A percentile compares a stretch with the other conserved stretches of the same genome.
phyloP scores from a whole-genome alignment of 2,329 filamentous ascomycete genomes.

The Alternaria sp. region DNA sequence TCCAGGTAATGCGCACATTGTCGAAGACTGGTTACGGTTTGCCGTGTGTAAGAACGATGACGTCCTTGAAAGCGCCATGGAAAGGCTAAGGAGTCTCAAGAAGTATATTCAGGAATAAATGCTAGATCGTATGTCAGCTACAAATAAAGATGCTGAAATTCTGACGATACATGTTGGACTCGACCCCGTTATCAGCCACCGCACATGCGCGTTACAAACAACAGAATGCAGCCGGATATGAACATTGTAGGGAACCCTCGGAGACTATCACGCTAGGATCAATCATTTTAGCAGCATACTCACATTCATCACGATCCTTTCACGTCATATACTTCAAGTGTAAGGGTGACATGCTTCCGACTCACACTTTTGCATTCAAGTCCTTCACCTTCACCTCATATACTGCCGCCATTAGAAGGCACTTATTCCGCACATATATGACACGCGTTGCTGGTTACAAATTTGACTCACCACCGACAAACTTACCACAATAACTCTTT shows the following conservation, averaged over 20 bases:
- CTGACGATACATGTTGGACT: not conserved
- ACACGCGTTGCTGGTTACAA: not conserved
- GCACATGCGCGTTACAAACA: not conserved
- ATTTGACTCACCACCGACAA: not conserved
- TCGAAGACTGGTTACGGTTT: constrained; percentile 92
- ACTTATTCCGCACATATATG: too few species aligned
- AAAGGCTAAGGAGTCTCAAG: constrained; percentile 59
- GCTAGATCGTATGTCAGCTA: not conserved
- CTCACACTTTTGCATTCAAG: not conserved
- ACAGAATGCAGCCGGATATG: not conserved
- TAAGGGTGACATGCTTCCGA: not conserved
- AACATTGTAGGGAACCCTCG: not conserved
- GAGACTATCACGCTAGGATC: not conserved
- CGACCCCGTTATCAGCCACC: not conserved
- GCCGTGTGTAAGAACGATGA: constrained; percentile 96
- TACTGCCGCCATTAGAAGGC: too few species aligned
- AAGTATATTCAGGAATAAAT: constrained; percentile 56
- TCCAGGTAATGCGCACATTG: constrained; percentile 80
- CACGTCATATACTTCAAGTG: not conserved
- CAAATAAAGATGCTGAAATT: not conserved
- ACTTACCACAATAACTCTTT: not conserved
- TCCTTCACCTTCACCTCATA: not conserved
- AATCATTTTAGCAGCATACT: not conserved
- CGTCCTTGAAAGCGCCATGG: constrained; percentile 65
- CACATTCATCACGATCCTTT: not conserved